Conservation (phyloP, 306 rosid species). For the Abrus pulchellus region DNA sequence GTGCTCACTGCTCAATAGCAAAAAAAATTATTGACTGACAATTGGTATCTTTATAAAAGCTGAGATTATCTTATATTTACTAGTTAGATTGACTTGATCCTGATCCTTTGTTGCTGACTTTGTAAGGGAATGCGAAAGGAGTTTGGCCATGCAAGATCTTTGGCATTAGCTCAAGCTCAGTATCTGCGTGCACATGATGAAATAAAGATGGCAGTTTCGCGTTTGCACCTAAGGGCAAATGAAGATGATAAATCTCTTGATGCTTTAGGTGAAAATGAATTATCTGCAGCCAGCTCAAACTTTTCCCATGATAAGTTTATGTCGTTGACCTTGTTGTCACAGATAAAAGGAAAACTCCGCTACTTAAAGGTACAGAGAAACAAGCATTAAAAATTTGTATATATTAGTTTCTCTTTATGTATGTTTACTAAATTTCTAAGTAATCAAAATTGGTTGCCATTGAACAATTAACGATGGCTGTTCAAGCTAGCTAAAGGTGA, state of each 20-base stretch:
- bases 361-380: conserved; percentile 76
- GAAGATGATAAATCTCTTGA: conserved; percentile 79
- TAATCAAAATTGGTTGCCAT: conserved; percentile 15
- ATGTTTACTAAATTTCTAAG: conserved; percentile 22
- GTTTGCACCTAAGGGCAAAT: conserved; percentile 68
- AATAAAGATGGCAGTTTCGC: conserved; percentile 89
- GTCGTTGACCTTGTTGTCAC: conserved; percentile 69
- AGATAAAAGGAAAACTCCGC: conserved; percentile 90
- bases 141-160: conserved; percentile 88
- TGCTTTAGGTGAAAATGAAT: conserved; percentile 77
- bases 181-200: conserved; percentile 92
- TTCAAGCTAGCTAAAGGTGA: conserved; percentile 2
- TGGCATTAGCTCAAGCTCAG: conserved; percentile 94
- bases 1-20: conserved; percentile 24
- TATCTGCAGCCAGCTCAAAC: conserved; percentile 71
- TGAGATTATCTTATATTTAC: conserved; percentile 24
- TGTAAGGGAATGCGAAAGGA: conserved; percentile 92
- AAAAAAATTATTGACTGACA: conserved; percentile 3
- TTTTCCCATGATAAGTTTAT: conserved; percentile 82
- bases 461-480: conserved; percentile 19
- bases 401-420: conserved; percentile 24
- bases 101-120: conserved; percentile 41
- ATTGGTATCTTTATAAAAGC: conserved; percentile 23
- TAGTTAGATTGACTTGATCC: conserved; percentile 28
- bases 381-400: conserved; percentile 28